These are phyloP conservation scores for Aspergillus ruber DNA, from an alignment of 2,329 filamentous ascomycete species.

Conservation along the genomic window DNA sequence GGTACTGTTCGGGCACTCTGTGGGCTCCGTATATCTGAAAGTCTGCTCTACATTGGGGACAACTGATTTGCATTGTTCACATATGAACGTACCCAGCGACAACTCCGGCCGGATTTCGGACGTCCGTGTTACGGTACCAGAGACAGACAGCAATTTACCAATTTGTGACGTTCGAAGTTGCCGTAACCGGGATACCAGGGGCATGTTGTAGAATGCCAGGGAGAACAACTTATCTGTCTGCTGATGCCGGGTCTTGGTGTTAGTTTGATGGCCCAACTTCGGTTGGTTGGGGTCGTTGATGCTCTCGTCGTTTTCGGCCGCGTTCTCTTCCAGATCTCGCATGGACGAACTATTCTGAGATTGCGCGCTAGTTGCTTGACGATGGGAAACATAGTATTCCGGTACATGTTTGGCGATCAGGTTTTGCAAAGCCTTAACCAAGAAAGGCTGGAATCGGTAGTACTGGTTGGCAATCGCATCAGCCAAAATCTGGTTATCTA, in stretches of 20 bases:
- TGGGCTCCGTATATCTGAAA: constrained; percentile 94
- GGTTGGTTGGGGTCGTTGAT: constrained; percentile 19
- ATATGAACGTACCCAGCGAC: constrained; percentile 85
- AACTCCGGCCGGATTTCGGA: constrained; percentile 95
- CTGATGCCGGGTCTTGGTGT: constrained; percentile 74
- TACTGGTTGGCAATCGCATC: constrained; percentile 84
- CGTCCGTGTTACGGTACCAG: constrained; percentile 90
- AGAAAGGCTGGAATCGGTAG: constrained; percentile 89
- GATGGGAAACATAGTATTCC: constrained; percentile 86
- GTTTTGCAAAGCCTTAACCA: constrained; percentile 82
- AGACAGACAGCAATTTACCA: constrained; percentile 88
- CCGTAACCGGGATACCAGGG: constrained; percentile 77
- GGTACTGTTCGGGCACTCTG: constrained; percentile 80
- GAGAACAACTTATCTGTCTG: constrained; percentile 96
- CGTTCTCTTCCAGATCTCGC: constrained; percentile 53
- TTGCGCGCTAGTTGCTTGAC: constrained; percentile 67
- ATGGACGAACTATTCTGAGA: constrained; percentile 62
- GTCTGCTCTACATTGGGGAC: constrained; percentile 93
- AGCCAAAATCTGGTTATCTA: constrained; percentile 73
- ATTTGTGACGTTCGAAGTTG: constrained; percentile 84
- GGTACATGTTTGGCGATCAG: constrained; percentile 93
- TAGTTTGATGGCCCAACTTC: constrained; percentile 47
- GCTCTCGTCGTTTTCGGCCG: constrained; percentile 46
- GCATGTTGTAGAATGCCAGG: constrained; percentile 87
- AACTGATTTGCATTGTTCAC: constrained; percentile 76